Evolutionary conservation across 1,139 yeast genomes (phyloP).

Genomic region (Debaryomyces nepalensis): DNA sequence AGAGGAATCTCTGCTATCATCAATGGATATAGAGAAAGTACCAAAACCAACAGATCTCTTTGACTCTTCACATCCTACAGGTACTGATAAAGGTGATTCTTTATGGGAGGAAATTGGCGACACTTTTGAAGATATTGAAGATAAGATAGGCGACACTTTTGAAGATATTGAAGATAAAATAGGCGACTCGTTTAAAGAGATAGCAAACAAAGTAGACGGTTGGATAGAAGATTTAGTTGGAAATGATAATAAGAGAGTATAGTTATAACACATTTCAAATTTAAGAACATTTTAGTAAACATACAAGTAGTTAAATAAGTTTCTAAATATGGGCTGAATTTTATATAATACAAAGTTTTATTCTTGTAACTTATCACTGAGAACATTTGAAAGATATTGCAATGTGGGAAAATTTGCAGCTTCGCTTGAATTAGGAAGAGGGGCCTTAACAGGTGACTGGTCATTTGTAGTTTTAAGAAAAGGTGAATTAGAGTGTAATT

Average conservation of each 20-base stretch:
- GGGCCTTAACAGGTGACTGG: constrained; percentile 15
- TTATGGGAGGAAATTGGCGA: constrained; percentile 38
- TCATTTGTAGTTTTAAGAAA: constrained; percentile 22
- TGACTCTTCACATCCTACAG: constrained; percentile 11
- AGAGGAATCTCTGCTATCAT: constrained; percentile 30
- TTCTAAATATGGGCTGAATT: no score
- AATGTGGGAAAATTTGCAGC: constrained; percentile 19
- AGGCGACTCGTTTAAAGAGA: constrained; percentile 19
- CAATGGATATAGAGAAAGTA: constrained; percentile 26
- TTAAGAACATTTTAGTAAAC: no score
- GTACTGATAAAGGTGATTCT: constrained; percentile 15
- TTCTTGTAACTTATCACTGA: constrained; percentile 17
- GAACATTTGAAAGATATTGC: constrained; percentile 20
- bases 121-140: constrained; percentile 29
- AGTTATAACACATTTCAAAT: no score
- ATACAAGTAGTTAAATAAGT: neutral
- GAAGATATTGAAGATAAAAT: constrained; percentile 22
- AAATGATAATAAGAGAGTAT: constrained; percentile 1
- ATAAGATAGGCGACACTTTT: constrained; percentile 21
- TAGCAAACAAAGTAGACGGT: constrained; percentile 18
- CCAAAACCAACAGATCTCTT: constrained; percentile 44
- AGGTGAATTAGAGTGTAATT: constrained; percentile 31
- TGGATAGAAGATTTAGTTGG: constrained; percentile 19
- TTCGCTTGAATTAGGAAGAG: constrained; percentile 13
- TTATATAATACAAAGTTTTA: no score